Evolutionary conservation across 1,284 basidiomycete genomes (phyloP).

Genomic region (Grifola frondosa): DNA sequence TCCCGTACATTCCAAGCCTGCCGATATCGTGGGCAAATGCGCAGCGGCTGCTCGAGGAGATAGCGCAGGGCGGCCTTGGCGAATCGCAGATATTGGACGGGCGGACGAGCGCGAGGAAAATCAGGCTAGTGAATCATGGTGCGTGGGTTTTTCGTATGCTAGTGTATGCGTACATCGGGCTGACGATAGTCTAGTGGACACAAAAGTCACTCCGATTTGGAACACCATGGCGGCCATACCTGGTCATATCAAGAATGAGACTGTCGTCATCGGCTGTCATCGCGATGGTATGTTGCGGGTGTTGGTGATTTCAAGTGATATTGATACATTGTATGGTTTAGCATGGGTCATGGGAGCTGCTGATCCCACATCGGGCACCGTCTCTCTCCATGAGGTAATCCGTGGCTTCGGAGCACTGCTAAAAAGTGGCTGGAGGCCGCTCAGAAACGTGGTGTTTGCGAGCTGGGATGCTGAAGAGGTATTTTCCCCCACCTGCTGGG

Average conservation of each 20-base stretch:
- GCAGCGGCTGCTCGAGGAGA: conserved; percentile 57
- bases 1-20: conserved; percentile 82
- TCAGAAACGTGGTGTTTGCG: conserved; percentile 83
- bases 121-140: conserved; percentile 69
- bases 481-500: conserved; percentile 2
- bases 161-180: too few species aligned
- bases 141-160: conserved; percentile 13
- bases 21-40: conserved; percentile 76
- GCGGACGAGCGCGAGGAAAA: conserved; percentile 43
- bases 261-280: conserved; percentile 86
- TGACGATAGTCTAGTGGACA: too few species aligned
- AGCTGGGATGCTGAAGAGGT: conserved; percentile 93
- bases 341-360: conserved; percentile 67
- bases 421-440: conserved; percentile 80
- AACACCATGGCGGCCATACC: conserved; percentile 90
- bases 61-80: conserved; percentile 34
- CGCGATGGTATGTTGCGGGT: conserved; percentile 61
- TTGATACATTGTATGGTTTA: background rate
- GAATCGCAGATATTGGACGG: conserved; percentile 46
- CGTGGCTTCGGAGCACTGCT: conserved; percentile 76
- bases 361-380: conserved; percentile 88
- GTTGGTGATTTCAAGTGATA: background rate
- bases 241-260: conserved; percentile 82
- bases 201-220: conserved; percentile 75
- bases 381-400: conserved; percentile 78